These are phyloP conservation scores for Carallia pectinifolia DNA, from an alignment of 345 rosid species.

Conservation along the genomic window DNA sequence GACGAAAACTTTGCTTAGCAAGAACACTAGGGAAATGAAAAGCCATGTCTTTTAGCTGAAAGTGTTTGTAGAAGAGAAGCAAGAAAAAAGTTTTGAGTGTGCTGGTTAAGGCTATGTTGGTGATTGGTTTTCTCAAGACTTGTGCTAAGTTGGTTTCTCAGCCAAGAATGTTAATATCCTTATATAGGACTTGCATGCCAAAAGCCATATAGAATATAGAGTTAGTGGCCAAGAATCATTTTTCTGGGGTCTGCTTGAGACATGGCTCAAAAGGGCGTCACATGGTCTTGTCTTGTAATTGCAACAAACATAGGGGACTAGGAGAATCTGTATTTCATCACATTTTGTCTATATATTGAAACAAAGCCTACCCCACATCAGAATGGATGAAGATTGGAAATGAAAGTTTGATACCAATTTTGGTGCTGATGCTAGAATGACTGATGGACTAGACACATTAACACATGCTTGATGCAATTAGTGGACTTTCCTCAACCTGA, in stretches of 20 bases:
- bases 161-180: not conserved
- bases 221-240: not conserved
- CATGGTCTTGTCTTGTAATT: conserved; percentile 15
- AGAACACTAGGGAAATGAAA: not conserved
- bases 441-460: not conserved
- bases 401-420: too few relatives aligned
- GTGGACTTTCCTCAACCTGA: too few relatives aligned
- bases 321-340: too few relatives aligned
- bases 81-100: not conserved
- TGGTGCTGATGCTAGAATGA: not conserved
- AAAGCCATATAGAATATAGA: not conserved
- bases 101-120: not conserved
- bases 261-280: not conserved
- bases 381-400: not conserved
- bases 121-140: not conserved
- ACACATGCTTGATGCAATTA: too few relatives aligned
- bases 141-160: not conserved
- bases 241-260: not conserved
- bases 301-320: too few relatives aligned
- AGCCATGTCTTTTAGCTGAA: not conserved
- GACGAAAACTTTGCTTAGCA: not conserved
- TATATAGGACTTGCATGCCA: conserved; percentile 1
- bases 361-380: too few relatives aligned
- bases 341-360: too few relatives aligned
- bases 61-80: not conserved